Base-by-base conservation (phyloP, 108 stramenopile species). In the Conticribra guillardii region DNA sequence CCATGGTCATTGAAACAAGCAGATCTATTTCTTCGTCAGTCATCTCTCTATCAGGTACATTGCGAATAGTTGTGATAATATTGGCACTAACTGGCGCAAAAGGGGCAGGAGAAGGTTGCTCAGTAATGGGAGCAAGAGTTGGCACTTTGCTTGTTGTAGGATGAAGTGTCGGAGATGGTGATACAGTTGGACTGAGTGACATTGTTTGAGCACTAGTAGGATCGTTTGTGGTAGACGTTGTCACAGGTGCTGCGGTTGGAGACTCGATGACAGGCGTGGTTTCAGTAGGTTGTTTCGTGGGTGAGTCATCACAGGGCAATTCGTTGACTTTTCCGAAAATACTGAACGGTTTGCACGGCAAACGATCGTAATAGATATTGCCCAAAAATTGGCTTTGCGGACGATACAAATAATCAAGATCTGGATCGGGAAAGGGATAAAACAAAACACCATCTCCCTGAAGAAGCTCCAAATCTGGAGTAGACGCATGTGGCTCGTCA, bases 361-460 rank as follows among this genome's bases (percentile, higher is more conserved):
- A 1, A 24, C 22, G 21, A 28, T 67, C 65, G 21, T 67, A 67
- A 33, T 67, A 44, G 23, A 67, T 44, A 11, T 34, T 49, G 7
- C 65, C 65, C 21, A 67, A 34, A 33, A 54, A 54, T 37, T 67
- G 65, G 32, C 53, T 21, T 27, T 48, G 65, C 28, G 51, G 19
- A 37, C 51, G 32, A 54, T 67, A 67, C 11, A 21, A 51, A 15
- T 53, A 32, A 24, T n/a, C 37, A 15, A 30, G 4, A 3, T 9
- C 37, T 3, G 30, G 31, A n/a, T 54, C 32, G 14, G 65, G 52
- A 27, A 67, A 67, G 0, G 65, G 65, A 54, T 53, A 67, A 15
- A 28, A 21, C 32, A 53, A 23, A 54, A 67, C 65, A 37, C 65
- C 52, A 30, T 67, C 65, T n/a, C 65, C 65, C 46, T 67, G 52